phyloP scores from a whole-genome alignment of 352 stramenopile species.

The Pythium folliculosum region DNA sequence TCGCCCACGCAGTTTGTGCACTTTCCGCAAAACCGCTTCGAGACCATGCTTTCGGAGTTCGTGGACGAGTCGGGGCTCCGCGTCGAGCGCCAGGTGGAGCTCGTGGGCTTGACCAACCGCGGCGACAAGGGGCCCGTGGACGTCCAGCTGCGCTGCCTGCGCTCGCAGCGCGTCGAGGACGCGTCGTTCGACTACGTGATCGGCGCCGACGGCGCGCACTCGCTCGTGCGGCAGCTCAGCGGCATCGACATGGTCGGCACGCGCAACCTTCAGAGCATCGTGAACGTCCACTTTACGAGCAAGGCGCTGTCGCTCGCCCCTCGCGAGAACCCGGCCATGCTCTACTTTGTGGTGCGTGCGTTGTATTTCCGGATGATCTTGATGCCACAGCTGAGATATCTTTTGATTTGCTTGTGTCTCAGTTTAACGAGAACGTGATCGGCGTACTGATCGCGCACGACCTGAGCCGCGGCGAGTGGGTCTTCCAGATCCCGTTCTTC shows the following conservation, averaged over 20 bases:
- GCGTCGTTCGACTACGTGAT: constrained; percentile 83
- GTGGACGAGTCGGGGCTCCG: constrained; percentile 42
- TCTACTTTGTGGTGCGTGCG: constrained; percentile 91
- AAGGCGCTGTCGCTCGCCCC: constrained; percentile 54
- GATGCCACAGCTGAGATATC: not conserved
- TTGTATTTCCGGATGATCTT: not conserved
- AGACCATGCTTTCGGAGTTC: constrained; percentile 62
- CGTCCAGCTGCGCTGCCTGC: constrained; percentile 38
- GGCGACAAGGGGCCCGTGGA: constrained; percentile 14
- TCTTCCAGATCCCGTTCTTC: constrained; percentile 94
- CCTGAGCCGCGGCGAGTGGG: constrained; percentile 85
- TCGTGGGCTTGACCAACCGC: constrained; percentile 41
- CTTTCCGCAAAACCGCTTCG: constrained; percentile 85
- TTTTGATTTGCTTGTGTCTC: not conserved
- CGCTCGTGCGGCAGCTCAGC: constrained; percentile 67
- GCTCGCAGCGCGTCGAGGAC: constrained; percentile 45
- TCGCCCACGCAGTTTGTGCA: constrained; percentile 84
- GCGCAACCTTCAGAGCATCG: constrained; percentile 88
- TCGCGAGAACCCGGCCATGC: constrained; percentile 85
- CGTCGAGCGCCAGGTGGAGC: constrained; percentile 65
- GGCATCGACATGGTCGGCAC: constrained; percentile 75
- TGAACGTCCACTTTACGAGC: constrained; percentile 95
- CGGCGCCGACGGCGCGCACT: constrained; percentile 91
- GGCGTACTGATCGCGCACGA: constrained; percentile 94
- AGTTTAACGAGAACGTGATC: constrained; percentile 86